phyloP scores from a whole-genome alignment of 2,329 filamentous ascomycete genomes.

The Nannizziopsis barbatae region DNA sequence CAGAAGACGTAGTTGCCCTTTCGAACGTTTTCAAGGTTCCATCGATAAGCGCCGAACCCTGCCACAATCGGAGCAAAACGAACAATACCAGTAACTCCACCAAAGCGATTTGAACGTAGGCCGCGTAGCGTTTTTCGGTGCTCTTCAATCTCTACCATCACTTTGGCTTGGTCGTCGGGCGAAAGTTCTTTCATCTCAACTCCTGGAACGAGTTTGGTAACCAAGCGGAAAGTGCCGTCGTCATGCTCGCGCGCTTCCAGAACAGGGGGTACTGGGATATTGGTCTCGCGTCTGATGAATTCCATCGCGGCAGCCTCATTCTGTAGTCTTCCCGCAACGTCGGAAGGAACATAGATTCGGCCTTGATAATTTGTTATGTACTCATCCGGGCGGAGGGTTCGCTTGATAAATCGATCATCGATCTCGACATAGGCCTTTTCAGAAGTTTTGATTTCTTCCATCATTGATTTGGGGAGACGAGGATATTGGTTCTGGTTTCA shows the following conservation, averaged over 20 bases:
- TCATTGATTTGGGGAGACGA: too few relatives aligned
- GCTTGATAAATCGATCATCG: constrained; percentile 2
- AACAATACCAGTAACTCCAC: neutral
- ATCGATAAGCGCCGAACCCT: neutral
- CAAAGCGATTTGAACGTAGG: neutral
- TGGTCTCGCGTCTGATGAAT: constrained; percentile 9
- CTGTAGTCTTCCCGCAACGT: constrained; percentile 5
- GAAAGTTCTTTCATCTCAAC: neutral
- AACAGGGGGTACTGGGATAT: constrained; percentile 11
- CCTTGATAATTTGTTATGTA: neutral
- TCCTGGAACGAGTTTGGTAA: constrained; percentile 4
- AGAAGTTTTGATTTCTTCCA: too few relatives aligned
- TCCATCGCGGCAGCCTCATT: constrained; percentile 12
- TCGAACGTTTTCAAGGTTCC: neutral
- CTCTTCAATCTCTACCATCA: constrained; percentile 5
- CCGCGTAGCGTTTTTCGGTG: neutral
- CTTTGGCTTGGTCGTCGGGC: constrained; percentile 1
- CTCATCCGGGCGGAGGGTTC: constrained; percentile 1
- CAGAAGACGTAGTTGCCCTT: constrained; percentile 10
- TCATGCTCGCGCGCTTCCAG: constrained; percentile 3
- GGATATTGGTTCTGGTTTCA: too few relatives aligned
- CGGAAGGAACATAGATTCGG: constrained; percentile 2
- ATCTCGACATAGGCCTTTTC: neutral
- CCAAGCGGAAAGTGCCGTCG: constrained; percentile 6
- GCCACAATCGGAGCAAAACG: constrained; percentile 1